A percentile compares a stretch with the other conserved stretches of the same genome.
These are phyloP conservation scores for Diplodia corticola DNA, from an alignment of 2,329 filamentous ascomycete species.

Conservation along the genomic window DNA sequence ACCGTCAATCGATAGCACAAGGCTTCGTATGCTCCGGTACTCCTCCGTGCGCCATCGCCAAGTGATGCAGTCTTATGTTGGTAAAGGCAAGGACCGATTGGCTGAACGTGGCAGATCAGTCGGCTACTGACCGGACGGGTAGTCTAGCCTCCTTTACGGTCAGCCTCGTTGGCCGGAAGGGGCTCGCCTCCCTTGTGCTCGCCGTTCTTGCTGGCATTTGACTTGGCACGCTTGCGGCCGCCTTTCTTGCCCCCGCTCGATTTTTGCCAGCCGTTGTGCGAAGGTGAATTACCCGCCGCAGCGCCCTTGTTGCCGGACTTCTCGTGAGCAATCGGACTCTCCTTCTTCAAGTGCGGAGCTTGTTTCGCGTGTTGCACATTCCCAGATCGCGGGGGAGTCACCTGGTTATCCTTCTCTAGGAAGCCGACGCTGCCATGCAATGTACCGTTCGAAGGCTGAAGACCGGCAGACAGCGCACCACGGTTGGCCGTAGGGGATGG, in stretches of 20 bases:
- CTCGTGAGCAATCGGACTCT: slow-evolving; percentile 29
- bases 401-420: neutral
- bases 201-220: slow-evolving; percentile 31
- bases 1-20: neutral
- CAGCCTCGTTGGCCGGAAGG: slow-evolving; percentile 45
- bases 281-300: neutral
- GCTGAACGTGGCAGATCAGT: neutral
- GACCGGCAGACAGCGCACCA: slow-evolving; percentile 43
- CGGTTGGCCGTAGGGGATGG: slow-evolving; percentile 66
- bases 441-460: slow-evolving; percentile 28
- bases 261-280: slow-evolving; percentile 19
- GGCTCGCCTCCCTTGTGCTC: slow-evolving; percentile 39
- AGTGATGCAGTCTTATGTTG: slow-evolving; percentile 1
- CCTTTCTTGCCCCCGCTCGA: slow-evolving; percentile 27
- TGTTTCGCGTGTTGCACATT: neutral
- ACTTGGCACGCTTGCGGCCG: slow-evolving; percentile 38
- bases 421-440: neutral
- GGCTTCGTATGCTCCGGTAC: neutral
- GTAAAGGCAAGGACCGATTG: neutral
- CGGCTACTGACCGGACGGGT: too few species aligned
- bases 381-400: neutral
- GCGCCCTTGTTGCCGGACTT: slow-evolving; percentile 25
- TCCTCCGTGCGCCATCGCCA: neutral
- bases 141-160: slow-evolving; percentile 48
- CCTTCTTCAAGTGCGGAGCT: slow-evolving; percentile 23